Conservation (phyloP, 208 protist species). For the Trypanosoma platydactyli region DNA sequence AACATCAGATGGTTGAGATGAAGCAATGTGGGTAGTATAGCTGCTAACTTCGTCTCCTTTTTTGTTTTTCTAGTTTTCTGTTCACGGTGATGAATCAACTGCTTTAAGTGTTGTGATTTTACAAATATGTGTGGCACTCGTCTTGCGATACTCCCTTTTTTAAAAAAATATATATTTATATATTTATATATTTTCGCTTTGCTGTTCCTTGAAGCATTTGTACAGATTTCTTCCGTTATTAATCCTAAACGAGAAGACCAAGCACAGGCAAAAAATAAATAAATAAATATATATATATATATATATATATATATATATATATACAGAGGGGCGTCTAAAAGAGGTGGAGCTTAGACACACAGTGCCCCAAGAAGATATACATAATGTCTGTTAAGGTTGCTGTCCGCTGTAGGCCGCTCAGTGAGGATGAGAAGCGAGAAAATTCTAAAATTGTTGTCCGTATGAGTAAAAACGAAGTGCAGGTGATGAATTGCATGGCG, state of each 20-base stretch:
- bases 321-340: no score
- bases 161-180: no score
- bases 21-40: no score
- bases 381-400: constrained; percentile 82
- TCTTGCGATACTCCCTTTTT: background rate
- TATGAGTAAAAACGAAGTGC: constrained; percentile 67
- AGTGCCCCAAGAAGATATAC: background rate
- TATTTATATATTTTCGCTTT: background rate
- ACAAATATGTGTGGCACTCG: no score
- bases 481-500: constrained; percentile 40
- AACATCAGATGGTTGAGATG: constrained; percentile 8
- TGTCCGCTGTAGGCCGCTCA: constrained; percentile 70
- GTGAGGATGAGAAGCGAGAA: constrained; percentile 43
- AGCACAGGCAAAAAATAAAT: background rate
- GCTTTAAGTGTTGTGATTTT: no score
- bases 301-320: constrained; percentile 11
- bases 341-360: no score
- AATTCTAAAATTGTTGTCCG: constrained; percentile 50
- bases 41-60: constrained; percentile 24
- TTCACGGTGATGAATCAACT: no score
- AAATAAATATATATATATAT: constrained; percentile 16
- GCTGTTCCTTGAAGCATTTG: background rate
- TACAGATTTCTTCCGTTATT: background rate
- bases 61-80: background rate
- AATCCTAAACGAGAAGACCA: background rate